phyloP scores from a whole-genome alignment of 805 yeast species.

The Candida multigemmis region DNA sequence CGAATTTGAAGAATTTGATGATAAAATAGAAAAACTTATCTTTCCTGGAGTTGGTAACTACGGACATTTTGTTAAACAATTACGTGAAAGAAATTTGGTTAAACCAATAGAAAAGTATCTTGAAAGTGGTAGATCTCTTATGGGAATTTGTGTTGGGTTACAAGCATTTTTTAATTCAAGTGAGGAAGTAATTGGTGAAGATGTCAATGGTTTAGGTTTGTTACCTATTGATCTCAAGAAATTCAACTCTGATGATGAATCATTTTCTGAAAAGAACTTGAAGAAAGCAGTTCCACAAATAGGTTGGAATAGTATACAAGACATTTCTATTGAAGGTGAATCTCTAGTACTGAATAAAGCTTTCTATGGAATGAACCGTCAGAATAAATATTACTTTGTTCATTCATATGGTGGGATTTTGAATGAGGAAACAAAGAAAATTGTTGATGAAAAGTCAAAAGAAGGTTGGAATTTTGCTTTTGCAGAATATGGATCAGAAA shows the following conservation, averaged over 20 bases:
- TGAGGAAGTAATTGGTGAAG: slow-evolving; percentile 51
- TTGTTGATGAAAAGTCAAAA: slow-evolving; percentile 14
- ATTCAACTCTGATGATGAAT: slow-evolving; percentile 39
- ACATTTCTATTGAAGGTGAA: slow-evolving; percentile 12
- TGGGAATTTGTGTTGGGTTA: slow-evolving; percentile 97
- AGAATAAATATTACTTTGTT: slow-evolving; percentile 81
- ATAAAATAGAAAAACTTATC: slow-evolving; percentile 48
- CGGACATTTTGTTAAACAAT: slow-evolving; percentile 81
- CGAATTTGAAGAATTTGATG: slow-evolving; percentile 37
- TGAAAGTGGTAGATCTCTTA: slow-evolving; percentile 69
- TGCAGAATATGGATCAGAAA: slow-evolving; percentile 68
- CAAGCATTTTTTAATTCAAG: slow-evolving; percentile 76
- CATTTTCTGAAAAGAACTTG: slow-evolving; percentile 14
- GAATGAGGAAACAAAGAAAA: slow-evolving; percentile 16
- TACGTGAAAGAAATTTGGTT: slow-evolving; percentile 52
- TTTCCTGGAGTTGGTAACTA: slow-evolving; percentile 97
- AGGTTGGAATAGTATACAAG: slow-evolving; percentile 74
- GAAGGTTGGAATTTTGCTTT: slow-evolving; percentile 66
- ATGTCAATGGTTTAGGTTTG: slow-evolving; percentile 54
- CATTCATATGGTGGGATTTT: slow-evolving; percentile 84
- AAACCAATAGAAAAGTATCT: slow-evolving; percentile 62
- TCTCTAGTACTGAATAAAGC: slow-evolving; percentile 13
- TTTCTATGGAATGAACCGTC: slow-evolving; percentile 58
- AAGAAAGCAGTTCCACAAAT: slow-evolving; percentile 89
- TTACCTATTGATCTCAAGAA: slow-evolving; percentile 39